Percentiles rank a stretch among this genome's conserved stretches.
Evolutionary conservation across 106 monocot species (phyloP).

Genomic region (Alisma plantagoaquatica): DNA sequence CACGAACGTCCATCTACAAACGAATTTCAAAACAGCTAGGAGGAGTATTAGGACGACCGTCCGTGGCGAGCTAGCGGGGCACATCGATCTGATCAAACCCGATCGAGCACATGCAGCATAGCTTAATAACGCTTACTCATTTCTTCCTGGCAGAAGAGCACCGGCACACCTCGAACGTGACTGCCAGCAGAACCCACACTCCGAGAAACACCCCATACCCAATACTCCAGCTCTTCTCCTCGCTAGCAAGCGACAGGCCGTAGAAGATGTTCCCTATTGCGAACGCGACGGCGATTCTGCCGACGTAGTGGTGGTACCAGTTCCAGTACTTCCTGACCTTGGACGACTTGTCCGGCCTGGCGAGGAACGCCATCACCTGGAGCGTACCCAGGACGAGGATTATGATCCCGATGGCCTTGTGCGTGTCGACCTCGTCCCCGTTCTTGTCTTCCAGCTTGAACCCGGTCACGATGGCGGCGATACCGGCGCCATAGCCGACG

Average conservation of each 20-base stretch:
- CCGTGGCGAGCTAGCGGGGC: too few relatives aligned
- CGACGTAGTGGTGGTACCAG: slow-evolving; percentile 37
- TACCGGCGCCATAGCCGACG: slow-evolving; percentile 30
- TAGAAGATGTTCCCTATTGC: too few relatives aligned
- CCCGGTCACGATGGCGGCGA: slow-evolving; percentile 22
- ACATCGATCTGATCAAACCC: too few relatives aligned
- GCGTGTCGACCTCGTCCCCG: slow-evolving; percentile 10
- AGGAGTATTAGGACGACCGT: too few relatives aligned
- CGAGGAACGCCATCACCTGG: slow-evolving; percentile 34
- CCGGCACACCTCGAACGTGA: slow-evolving; percentile 22
- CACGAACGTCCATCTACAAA: too few relatives aligned
- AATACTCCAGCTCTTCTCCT: slow-evolving; percentile 12
- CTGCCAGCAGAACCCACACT: slow-evolving; percentile 11
- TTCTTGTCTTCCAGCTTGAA: slow-evolving; percentile 25
- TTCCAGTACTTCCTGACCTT: slow-evolving; percentile 50
- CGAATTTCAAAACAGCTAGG: too few relatives aligned
- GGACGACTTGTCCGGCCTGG: slow-evolving; percentile 23
- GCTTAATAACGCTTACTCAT: too few relatives aligned
- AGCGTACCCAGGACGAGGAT: slow-evolving; percentile 29
- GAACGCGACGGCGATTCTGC: slow-evolving; percentile 16
- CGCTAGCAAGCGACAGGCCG: slow-evolving; percentile 21
- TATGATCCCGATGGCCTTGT: slow-evolving; percentile 28
- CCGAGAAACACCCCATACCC: slow-evolving; percentile 29
- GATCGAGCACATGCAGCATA: too few relatives aligned
- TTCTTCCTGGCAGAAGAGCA: too few relatives aligned